Percentiles rank a stretch among this genome's conserved stretches.
Evolutionary conservation across 345 rosid genomes (phyloP).

Genomic region (Murraya paniculata): DNA sequence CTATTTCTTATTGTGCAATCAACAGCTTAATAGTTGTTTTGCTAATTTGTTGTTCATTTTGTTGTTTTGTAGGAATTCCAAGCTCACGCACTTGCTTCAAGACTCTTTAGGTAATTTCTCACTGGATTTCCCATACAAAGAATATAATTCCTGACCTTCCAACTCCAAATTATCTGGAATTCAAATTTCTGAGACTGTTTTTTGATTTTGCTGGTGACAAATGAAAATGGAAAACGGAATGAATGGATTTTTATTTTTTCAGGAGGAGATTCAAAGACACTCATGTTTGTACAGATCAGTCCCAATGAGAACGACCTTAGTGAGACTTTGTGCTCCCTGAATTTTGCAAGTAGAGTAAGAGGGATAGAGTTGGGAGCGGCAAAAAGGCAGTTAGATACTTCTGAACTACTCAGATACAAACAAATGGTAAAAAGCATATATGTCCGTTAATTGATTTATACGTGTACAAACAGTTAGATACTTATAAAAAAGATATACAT

Average conservation of each 20-base stretch:
- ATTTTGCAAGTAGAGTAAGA: slow-evolving; percentile 92
- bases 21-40: neutral
- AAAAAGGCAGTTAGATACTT: slow-evolving; percentile 71
- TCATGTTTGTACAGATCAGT: slow-evolving; percentile 97
- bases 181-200: neutral
- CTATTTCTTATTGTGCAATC: neutral
- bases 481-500: no score
- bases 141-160: neutral
- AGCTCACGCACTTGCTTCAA: slow-evolving; percentile 97
- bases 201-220: neutral
- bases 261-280: slow-evolving; percentile 98
- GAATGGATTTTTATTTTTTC: slow-evolving; percentile 21
- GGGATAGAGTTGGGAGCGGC: slow-evolving; percentile 97
- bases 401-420: slow-evolving; percentile 78
- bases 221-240: slow-evolving; percentile 12
- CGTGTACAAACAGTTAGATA: no score
- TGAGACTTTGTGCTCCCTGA: slow-evolving; percentile 88
- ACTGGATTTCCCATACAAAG: neutral
- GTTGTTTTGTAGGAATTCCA: slow-evolving; percentile 76
- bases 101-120: slow-evolving; percentile 72
- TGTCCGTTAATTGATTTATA: neutral
- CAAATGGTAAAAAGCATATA: slow-evolving; percentile 54
- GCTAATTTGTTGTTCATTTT: slow-evolving; percentile 6
- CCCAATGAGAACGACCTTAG: slow-evolving; percentile 78
- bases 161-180: neutral